Evolutionary conservation across 1,139 yeast genomes (phyloP), one percentile per base, ranked within the genome.

Genomic region (Candida sanyaensis): DNA sequence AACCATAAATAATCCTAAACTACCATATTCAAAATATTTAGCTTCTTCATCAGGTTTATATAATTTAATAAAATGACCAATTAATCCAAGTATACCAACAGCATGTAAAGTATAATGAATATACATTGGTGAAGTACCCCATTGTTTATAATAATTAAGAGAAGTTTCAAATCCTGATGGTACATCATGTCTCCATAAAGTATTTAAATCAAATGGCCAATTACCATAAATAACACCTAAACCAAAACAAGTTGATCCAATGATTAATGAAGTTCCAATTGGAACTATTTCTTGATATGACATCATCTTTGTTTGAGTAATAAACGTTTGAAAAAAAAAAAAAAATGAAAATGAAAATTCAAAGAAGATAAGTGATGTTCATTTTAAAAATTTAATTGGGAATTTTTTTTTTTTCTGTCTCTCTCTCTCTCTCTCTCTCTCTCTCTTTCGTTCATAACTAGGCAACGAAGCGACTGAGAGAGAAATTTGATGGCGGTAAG

Each of bases 1-100:
- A 39, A 84, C 72, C 67, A 91, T 84, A 61, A 80, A 81, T 53
- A 89, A 76, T 26, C 83, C 84, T 58, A 91, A 74, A 10, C 96
- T 75, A 41, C 93, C 96, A 56, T 95, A 96, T 66, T 93, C 99
- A 64, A 93, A 92, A 64, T 87, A 80, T 65, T 85, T 85, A 60
- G 89, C 79, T 46, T 93, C 95, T 50, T 86, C 93, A 44, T 80
- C 66, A 13, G 98, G 97, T 69, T 87, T 88, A 73, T 86, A 90
- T 49, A 92, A 78, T 73, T 91, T 90, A 65, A 88, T 78, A 56
- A 87, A 75, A 50, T 86, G 73, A 10, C 97, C 97, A 43, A 82
- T 43, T 49, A 90, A 73, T 3, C 96, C 97, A 39, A 90, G 49
- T 1, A 60, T 69, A 46, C 84, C 71, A 38, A 85, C 78, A 42